Evolutionary conservation across 805 yeast species (phyloP), one percentile per base, ranked within the genome.

Genomic region (Wickerhamiella spandovensis): DNA sequence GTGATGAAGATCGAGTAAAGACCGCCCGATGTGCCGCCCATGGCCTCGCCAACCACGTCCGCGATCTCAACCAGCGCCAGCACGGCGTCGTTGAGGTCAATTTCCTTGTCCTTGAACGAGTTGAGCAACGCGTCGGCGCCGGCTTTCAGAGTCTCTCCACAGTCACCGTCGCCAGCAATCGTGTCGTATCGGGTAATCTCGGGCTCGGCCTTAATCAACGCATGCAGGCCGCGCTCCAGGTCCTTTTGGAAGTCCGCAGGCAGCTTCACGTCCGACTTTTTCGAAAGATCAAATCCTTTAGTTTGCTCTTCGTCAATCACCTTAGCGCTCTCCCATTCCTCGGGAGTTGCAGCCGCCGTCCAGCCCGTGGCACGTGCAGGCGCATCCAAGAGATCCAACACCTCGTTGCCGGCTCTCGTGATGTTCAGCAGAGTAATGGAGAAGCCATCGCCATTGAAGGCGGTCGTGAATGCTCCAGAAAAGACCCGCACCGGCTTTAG

Each of bases 21-120:
- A 0, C 96, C 97, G 48, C 97, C 97, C 1, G 95, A 84, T 0
- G 97, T 90, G 47, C 97, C 97, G 48, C 97, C 97, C 97, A 90
- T 90, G n/a, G 78, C 79, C 50, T 79, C 78, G 63, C 89, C 97
- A 35, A 89, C 87, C 20, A 83, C 65, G 50, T 87, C 95, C 2
- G 96, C 84, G 46, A 89, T 74, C 56, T 77, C 77, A n/a, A 80
- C 72, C 44, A 85, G 64, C 0, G 84, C 77, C 48, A 78, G 72
- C n/a, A 76, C 72, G 20, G 75, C 62, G 7, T 72, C 68, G 18
- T 41, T 9, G 9, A 35, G 41, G 8, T 35, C 30, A 18, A 48
- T 42, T 15, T 48, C 43, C 17, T 53, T 43, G 7, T 56, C 44
- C 43, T 56, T 32, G 17, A 51, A 37, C 24, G 66, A 64, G 28